Conservation (phyloP, 2,329 filamentous ascomycete species). For the Phoma sp. region DNA sequence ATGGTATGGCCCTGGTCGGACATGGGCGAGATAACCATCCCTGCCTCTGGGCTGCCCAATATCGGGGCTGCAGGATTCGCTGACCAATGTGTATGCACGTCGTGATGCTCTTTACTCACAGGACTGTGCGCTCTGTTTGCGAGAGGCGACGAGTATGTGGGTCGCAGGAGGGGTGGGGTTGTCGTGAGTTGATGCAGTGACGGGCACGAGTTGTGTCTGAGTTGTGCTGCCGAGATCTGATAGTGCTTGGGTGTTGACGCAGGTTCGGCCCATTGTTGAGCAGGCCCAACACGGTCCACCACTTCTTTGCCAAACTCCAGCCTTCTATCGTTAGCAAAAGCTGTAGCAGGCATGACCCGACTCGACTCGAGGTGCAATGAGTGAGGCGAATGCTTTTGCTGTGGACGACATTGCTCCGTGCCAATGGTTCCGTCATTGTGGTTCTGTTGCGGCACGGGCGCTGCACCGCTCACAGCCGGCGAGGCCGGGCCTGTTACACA, state of each 20-base stretch:
- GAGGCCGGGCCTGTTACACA: slow-evolving; percentile 32
- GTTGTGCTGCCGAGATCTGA: slow-evolving; percentile 8
- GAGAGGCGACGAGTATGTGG: slow-evolving; percentile 22
- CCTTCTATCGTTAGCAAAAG: neutral
- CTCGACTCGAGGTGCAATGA: slow-evolving; percentile 11
- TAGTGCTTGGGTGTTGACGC: slow-evolving; percentile 1
- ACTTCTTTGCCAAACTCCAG: neutral
- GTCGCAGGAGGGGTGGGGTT: slow-evolving; percentile 13
- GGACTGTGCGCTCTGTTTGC: neutral
- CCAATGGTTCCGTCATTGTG: neutral
- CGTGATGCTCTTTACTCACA: neutral
- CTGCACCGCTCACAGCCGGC: slow-evolving; percentile 17
- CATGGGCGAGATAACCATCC: slow-evolving; percentile 1
- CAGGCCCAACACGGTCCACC: neutral
- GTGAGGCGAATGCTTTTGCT: slow-evolving; percentile 9
- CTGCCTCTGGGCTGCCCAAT: neutral
- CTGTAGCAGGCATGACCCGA: neutral
- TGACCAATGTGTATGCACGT: slow-evolving; percentile 7
- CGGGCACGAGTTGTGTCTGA: slow-evolving; percentile 31
- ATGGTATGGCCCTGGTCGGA: neutral
- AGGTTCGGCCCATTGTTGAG: slow-evolving; percentile 1
- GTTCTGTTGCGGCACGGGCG: slow-evolving; percentile 7
- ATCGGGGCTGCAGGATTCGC: neutral
- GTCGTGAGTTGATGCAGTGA: slow-evolving; percentile 17
- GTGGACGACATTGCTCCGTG: neutral